Base-by-base conservation (phyloP, 768 basidiomycete genomes). In the Imleria badia region DNA sequence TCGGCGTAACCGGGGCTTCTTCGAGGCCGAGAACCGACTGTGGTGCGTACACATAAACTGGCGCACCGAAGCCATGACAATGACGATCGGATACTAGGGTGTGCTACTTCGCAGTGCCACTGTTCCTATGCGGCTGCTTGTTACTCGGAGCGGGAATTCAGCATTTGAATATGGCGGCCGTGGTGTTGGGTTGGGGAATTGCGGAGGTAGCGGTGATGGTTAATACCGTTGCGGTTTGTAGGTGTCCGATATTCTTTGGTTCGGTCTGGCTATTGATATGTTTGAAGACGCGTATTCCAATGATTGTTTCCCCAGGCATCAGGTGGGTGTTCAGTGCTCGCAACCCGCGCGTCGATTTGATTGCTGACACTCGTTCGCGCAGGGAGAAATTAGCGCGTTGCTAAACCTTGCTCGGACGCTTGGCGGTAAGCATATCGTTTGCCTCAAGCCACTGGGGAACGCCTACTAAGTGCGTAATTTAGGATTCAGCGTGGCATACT, bases 1-100 rank as follows among this genome's bases (percentile, higher is more conserved):
- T 57, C 71, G 76, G 19, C 59, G 74, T 31, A 80, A 82, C 60
- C 58, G 66, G 0, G 82, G 82, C 44, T 75, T 84, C 41, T 83
- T 83, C 65, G 75, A 76, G 49, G 78, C 83, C 3, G 82, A 84
- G 64, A 75, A 58, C 55, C 73, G 76, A 14, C 48, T 78, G 22
- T 77, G 76, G 76, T 73, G 38, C 26, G 72, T 68, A 10, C 7
- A 38, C 35, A 31, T 20, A 1, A 6, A 22, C 13, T 22, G 3
- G 6, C 2, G 2, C 1, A 6, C 5, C 5, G 17, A n/a, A 20
- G 14, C 14, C 3, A 3, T 22, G n/a, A 33, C 13, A 3, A 14
- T 40, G 7, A 39, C 22, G 29, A 23, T 29, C 9, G 41, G 29
- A 29, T 4, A 2, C 35, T 34, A 74, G 73, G 73, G 62, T 70